Percentiles rank a stretch among this genome's conserved stretches.
Evolutionary conservation across 306 rosid species (phyloP).

Genomic region (Abrus precatorius): DNA sequence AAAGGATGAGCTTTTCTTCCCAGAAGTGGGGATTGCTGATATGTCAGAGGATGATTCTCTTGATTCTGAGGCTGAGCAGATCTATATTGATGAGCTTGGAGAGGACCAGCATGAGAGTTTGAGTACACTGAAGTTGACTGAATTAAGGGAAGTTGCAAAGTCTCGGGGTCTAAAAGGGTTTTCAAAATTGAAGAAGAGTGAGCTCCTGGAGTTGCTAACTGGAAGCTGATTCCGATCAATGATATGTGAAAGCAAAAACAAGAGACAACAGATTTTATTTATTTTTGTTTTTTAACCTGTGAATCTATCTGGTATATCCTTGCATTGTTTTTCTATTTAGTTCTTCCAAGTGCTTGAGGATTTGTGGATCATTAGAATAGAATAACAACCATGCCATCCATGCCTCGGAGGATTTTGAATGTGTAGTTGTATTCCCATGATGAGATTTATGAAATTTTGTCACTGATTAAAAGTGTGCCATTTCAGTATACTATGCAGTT

Average conservation of each 20-base stretch:
- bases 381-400: background rate
- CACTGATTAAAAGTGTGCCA: background rate
- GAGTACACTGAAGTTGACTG: background rate
- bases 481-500: background rate
- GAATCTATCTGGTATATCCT: slow-evolving; percentile 8
- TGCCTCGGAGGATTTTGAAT: background rate
- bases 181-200: slow-evolving; percentile 14
- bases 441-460: background rate
- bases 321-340: background rate
- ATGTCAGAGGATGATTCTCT: background rate
- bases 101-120: slow-evolving; percentile 8
- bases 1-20: background rate
- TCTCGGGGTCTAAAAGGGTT: slow-evolving; percentile 19
- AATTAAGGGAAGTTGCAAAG: background rate
- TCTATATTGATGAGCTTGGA: background rate
- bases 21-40: background rate
- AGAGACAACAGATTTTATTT: background rate
- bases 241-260: background rate
- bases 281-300: background rate
- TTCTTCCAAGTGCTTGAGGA: slow-evolving; percentile 9
- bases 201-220: slow-evolving; percentile 22
- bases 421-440: background rate
- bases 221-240: slow-evolving; percentile 11
- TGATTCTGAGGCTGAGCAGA: background rate
- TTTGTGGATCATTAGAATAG: background rate